Conservation (phyloP, 1,139 yeast species). For the Debaryomyces sp. region DNA sequence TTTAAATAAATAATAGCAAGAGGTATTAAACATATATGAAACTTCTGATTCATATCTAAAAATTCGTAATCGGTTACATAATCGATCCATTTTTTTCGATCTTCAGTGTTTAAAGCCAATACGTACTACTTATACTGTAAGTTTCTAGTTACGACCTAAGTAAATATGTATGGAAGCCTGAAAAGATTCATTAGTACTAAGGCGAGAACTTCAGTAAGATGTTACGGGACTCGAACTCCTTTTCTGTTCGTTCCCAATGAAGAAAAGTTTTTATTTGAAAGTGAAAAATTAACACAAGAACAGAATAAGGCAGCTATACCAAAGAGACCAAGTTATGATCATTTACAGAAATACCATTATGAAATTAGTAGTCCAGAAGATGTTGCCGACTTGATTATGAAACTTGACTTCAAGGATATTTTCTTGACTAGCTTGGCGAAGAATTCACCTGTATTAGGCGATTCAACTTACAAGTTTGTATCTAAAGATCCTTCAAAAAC, state of each 20-base stretch:
- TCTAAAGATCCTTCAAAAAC: conserved; percentile 19
- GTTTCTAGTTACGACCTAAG: not conserved
- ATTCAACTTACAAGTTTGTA: conserved; percentile 22
- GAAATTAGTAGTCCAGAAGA: conserved; percentile 40
- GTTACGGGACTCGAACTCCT: conserved; percentile 5
- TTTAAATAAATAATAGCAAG: not conserved
- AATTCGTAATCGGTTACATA: not conserved
- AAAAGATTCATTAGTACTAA: not conserved
- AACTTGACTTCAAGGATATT: conserved; percentile 31
- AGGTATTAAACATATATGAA: not conserved
- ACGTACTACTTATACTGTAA: not conserved
- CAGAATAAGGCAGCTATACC: conserved; percentile 41
- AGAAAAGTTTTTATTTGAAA: conserved; percentile 31
- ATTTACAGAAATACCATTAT: conserved; percentile 25
- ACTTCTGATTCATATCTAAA: not conserved
- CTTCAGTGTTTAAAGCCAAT: not conserved
- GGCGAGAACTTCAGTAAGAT: not conserved
- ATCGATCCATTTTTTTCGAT: not conserved
- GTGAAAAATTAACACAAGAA: conserved; percentile 33
- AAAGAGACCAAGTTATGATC: conserved; percentile 22
- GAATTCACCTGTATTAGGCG: conserved; percentile 34
- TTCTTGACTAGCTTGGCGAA: conserved; percentile 33
- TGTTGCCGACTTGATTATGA: conserved; percentile 36
- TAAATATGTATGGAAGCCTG: not conserved
- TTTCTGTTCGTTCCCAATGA: conserved; percentile 39